Base-by-base conservation (phyloP, 345 rosid genomes). In the Reutealis trisperma region DNA sequence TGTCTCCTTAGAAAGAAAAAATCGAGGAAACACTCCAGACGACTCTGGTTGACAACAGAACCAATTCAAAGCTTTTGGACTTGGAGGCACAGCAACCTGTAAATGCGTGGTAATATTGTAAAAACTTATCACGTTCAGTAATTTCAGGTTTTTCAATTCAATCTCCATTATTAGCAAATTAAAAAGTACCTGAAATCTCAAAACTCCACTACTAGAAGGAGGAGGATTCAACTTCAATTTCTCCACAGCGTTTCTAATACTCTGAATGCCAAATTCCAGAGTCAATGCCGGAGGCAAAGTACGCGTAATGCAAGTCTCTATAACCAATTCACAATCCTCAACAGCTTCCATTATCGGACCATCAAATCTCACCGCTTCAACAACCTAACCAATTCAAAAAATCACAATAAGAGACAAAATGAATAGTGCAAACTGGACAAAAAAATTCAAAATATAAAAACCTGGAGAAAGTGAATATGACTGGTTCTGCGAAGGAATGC, bases 1-100 rank as follows among this genome's bases (percentile, higher is more conserved):
- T 34, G 67, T 75, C 63, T 89, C 98, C 82, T 90, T 89, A 0
- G 96, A 90, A 77, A 91, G 89, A 76, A 91, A 95, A 88, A 95
- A 93, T 61, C 84, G 80, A 74, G 99, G 99, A 77, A 84, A 95
- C 44, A 89, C 90, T 57, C 72, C 80, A 0, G 88, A 79, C 4
- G 88, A 75, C 67, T 73, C 84, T 3, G 93, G 96, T 49, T 88
- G 97, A 79, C 87, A 80, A 81, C 96, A 90, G 82, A 95, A 93
- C 96, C 97, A 91, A 67, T 80, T 77, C 82, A 91, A 84, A 64
- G 99, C 95, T 83, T 89, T 92, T n/a, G 98, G 91, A 82, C 90
- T 82, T 15, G 98, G 98, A 16, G 98, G 92, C 72, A 95, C 94
- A 73, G 94, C 91, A 60, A 95, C 92, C 98, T 94, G 80, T 68